Evolutionary conservation across 2,329 filamentous ascomycete genomes (phyloP), one percentile per base, ranked within the genome.

Genomic region (Tolypocladium ophioglossoides): DNA sequence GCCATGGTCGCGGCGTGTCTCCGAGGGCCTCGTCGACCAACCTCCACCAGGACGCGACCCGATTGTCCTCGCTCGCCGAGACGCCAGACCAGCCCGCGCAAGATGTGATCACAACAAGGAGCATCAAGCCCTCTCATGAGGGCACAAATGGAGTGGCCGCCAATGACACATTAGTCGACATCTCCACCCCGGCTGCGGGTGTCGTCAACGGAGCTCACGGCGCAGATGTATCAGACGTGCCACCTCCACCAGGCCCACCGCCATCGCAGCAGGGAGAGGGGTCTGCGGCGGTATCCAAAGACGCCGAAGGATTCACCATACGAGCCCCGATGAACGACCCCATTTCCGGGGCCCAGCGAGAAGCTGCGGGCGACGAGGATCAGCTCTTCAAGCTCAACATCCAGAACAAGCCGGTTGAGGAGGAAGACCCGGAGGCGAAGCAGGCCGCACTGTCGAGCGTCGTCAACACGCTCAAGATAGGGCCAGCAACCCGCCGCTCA

Each of bases 331-430:
- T 77, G 61, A 77, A 84, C 60, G 75, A 85, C 66, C 76, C 83
- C 3, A 86, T 92, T 55, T 86, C 87, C 0, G 82, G 86, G 65
- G 88, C 87, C 9, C 80, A 91, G 67, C 78, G 78, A 46, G 87
- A 91, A 52, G 71, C 70, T 10, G 69, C 69, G 51, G 74, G 71
- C 14, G 82, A 85, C 51, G 82, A 84, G 6, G 82, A 85, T n/a
- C 79, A 84, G 49, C 74, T 84, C 10, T 91, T 91, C 73, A 92
- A 88, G 68, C 78, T 95, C 52, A 89, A 83, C 64, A 95, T 95
- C 52, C 79, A 85, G 58, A 87, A 87, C 59, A 84, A 86, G 40
- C 88, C 89, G 0, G 87, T 94, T 22, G 80, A 82, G 3, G 87
- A 92, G 62, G 89, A 87, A 63, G 84, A 94, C 60, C 84, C 85